These are phyloP conservation scores for Quercus dentata DNA, from an alignment of 306 rosid species.

Conservation along the genomic window DNA sequence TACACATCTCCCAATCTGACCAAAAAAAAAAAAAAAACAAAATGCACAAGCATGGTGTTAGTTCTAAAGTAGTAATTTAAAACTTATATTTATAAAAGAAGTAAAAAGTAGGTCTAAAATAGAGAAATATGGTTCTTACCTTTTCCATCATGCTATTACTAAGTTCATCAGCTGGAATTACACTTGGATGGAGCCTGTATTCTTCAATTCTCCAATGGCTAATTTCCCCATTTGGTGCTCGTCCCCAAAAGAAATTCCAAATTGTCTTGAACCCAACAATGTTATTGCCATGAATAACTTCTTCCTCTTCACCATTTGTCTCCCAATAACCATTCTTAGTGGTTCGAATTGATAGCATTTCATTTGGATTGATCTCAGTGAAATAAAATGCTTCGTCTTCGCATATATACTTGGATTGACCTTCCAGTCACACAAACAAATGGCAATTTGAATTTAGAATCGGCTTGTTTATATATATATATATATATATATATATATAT, in stretches of 20 bases:
- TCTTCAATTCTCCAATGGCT: neutral
- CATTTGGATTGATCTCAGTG: neutral
- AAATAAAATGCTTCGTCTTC: neutral
- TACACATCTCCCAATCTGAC: neutral
- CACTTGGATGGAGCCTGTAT: neutral
- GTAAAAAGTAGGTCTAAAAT: neutral
- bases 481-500: too few relatives aligned
- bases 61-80: neutral
- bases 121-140: neutral
- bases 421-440: neutral
- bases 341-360: neutral
- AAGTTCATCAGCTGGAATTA: neutral
- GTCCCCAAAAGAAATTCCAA: neutral
- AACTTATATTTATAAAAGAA: neutral
- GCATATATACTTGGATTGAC: neutral
- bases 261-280: neutral
- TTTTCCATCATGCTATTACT: neutral
- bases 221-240: neutral
- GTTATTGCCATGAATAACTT: neutral
- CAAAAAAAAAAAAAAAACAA: neutral
- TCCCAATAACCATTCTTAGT: neutral
- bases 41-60: neutral
- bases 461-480: too few relatives aligned
- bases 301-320: neutral
- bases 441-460: neutral